Conservation (phyloP, 495 filamentous ascomycete genomes). For the Sordaria brevicollis region DNA sequence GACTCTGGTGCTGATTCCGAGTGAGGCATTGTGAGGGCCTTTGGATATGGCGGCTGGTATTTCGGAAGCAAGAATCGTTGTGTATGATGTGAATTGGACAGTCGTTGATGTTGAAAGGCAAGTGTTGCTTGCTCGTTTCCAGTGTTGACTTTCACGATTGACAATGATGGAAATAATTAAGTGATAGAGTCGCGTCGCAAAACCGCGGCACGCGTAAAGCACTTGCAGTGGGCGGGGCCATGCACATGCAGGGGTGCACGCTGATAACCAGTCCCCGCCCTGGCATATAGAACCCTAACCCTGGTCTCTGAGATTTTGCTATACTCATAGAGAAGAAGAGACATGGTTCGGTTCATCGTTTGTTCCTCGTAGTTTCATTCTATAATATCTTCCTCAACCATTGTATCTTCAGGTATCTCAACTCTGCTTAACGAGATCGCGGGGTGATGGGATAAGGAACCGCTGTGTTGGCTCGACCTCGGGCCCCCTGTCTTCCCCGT, state of each 20-base stretch:
- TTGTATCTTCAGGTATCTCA: neutral
- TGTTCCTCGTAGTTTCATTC: neutral
- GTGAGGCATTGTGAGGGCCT: conserved; percentile 6
- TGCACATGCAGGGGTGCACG: neutral
- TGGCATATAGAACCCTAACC: neutral
- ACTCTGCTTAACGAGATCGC: neutral
- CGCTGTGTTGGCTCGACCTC: neutral
- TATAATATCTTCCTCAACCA: neutral
- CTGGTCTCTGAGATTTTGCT: neutral
- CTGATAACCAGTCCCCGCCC: neutral
- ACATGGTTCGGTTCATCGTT: neutral
- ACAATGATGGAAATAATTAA: neutral
- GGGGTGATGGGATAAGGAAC: neutral
- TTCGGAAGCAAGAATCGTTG: neutral
- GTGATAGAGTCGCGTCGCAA: neutral
- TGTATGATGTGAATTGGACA: neutral
- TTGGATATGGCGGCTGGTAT: neutral
- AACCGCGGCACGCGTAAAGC: conserved; percentile 7
- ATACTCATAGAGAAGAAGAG: neutral
- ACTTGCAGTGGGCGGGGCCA: neutral
- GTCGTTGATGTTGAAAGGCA: neutral
- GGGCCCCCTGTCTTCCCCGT: neutral
- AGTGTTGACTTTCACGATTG: neutral
- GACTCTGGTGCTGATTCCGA: conserved; percentile 1
- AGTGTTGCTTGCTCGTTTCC: neutral